Evolutionary conservation across 176 grass and related monocot genomes (phyloP).

Genomic region (Avena eriantha): DNA sequence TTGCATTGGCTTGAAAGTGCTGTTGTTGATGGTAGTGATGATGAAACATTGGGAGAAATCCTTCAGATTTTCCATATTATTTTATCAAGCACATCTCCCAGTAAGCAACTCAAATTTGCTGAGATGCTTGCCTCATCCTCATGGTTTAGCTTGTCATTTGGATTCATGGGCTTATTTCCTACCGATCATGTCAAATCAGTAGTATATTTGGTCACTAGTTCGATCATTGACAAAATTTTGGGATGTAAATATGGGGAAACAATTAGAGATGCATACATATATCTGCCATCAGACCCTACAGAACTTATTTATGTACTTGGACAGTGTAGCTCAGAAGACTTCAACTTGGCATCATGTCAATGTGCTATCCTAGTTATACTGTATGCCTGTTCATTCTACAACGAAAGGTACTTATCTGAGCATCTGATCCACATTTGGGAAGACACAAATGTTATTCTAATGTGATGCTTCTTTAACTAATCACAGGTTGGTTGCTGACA

Average conservation of each 20-base stretch:
- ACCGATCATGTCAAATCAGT: slow-evolving; percentile 72
- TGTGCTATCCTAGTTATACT: slow-evolving; percentile 76
- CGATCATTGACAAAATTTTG: slow-evolving; percentile 69
- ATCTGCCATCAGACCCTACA: slow-evolving; percentile 80
- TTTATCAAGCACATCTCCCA: slow-evolving; percentile 65
- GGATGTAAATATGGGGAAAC: slow-evolving; percentile 69
- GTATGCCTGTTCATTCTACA: slow-evolving; percentile 79
- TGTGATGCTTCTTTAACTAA: slow-evolving; percentile 41
- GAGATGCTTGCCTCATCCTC: slow-evolving; percentile 64
- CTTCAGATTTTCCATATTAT: slow-evolving; percentile 86
- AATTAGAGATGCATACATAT: slow-evolving; percentile 78
- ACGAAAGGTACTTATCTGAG: slow-evolving; percentile 66
- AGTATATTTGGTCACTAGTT: slow-evolving; percentile 79
- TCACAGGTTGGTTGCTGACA: slow-evolving; percentile 74
- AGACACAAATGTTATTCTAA: slow-evolving; percentile 25
- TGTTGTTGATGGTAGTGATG: slow-evolving; percentile 65
- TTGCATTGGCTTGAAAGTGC: slow-evolving; percentile 72
- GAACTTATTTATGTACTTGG: slow-evolving; percentile 86
- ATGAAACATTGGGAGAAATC: slow-evolving; percentile 67
- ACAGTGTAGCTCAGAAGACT: slow-evolving; percentile 69
- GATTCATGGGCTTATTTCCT: slow-evolving; percentile 85
- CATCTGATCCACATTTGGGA: slow-evolving; percentile 29
- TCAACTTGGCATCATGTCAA: slow-evolving; percentile 83
- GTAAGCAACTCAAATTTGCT: slow-evolving; percentile 60
- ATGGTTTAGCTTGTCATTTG: slow-evolving; percentile 93